Conservation (phyloP, 768 basidiomycete species). For the Lentinus tigrinus region DNA sequence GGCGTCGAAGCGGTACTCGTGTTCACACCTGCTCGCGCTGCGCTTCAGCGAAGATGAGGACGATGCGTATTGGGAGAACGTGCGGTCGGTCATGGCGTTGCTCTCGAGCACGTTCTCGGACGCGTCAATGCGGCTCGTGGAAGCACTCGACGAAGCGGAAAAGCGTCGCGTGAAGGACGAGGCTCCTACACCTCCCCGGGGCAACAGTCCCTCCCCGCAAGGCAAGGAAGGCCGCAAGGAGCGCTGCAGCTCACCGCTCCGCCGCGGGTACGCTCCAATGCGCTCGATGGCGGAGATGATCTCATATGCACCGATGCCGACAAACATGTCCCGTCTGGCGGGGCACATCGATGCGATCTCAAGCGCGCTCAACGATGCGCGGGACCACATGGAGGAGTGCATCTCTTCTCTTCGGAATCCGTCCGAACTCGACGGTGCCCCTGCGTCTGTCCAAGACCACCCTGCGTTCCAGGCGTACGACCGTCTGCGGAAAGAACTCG, state of each 20-base stretch:
- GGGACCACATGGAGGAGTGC: conserved; percentile 63
- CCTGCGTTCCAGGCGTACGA: conserved; percentile 73
- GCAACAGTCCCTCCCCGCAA: neutral
- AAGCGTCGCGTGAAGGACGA: conserved; percentile 50
- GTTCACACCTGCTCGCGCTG: conserved; percentile 76
- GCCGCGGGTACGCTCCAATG: neutral
- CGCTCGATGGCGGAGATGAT: conserved; percentile 26
- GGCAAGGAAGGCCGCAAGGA: conserved; percentile 5
- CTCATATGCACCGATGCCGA: conserved; percentile 77
- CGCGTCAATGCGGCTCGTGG: conserved; percentile 57
- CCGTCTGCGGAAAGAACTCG: conserved; percentile 70
- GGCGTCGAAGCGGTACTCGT: conserved; percentile 73
- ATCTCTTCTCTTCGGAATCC: conserved; percentile 51
- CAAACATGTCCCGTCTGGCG: conserved; percentile 65
- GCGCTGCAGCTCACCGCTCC: conserved; percentile 8
- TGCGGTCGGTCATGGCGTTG: conserved; percentile 69
- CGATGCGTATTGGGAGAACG: conserved; percentile 83
- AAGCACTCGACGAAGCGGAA: conserved; percentile 63
- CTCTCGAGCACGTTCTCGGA: conserved; percentile 68
- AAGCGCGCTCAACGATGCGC: conserved; percentile 68
- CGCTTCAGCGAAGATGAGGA: conserved; percentile 69
- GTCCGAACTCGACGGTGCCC: conserved; percentile 2
- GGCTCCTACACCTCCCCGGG: conserved; percentile 38
- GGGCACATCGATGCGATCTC: conserved; percentile 71
- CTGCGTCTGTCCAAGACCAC: conserved; percentile 21